A percentile compares a stretch with the other conserved stretches of the same genome.
These are phyloP conservation scores for Cercis canadensis DNA, from an alignment of 306 rosid species.

Conservation along the genomic window DNA sequence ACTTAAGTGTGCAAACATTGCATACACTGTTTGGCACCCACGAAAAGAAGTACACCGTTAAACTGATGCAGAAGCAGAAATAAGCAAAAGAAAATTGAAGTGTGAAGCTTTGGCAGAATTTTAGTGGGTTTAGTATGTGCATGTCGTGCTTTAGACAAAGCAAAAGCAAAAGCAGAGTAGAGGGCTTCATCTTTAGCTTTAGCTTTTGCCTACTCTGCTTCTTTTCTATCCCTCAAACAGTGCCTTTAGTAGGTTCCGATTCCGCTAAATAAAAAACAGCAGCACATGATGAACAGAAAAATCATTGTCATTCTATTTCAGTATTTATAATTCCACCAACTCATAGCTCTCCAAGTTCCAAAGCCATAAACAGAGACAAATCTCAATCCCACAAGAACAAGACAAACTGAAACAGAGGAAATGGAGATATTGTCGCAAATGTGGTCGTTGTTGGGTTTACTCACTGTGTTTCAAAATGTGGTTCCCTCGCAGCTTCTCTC, in stretches of 20 bases:
- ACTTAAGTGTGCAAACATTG: too few relatives aligned
- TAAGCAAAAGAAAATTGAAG: conserved; percentile 25
- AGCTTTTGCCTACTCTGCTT: conserved; percentile 49
- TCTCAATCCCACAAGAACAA: conserved; percentile 14
- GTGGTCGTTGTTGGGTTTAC: conserved; percentile 86
- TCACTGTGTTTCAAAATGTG: conserved; percentile 83
- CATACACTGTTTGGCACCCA: neutral
- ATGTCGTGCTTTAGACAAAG: conserved; percentile 44
- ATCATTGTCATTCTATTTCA: conserved; percentile 13
- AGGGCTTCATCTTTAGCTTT: conserved; percentile 61
- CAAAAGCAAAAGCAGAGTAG: conserved; percentile 47
- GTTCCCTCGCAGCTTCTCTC: conserved; percentile 85
- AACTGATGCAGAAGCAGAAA: conserved; percentile 21
- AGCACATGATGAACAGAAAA: neutral
- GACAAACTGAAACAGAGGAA: too few relatives aligned
- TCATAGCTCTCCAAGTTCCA: neutral
- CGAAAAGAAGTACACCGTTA: conserved; percentile 15
- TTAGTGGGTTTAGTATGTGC: conserved; percentile 34
- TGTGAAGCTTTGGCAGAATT: conserved; percentile 30
- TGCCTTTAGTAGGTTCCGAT: conserved; percentile 41
- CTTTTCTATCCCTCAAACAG: conserved; percentile 43
- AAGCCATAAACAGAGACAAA: neutral
- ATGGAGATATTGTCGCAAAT: conserved; percentile 88
- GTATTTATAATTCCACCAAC: neutral
- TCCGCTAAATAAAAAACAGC: conserved; percentile 36